These are phyloP conservation scores for Penicillium palitans DNA, from an alignment of 2,329 filamentous ascomycete species.

Conservation along the genomic window DNA sequence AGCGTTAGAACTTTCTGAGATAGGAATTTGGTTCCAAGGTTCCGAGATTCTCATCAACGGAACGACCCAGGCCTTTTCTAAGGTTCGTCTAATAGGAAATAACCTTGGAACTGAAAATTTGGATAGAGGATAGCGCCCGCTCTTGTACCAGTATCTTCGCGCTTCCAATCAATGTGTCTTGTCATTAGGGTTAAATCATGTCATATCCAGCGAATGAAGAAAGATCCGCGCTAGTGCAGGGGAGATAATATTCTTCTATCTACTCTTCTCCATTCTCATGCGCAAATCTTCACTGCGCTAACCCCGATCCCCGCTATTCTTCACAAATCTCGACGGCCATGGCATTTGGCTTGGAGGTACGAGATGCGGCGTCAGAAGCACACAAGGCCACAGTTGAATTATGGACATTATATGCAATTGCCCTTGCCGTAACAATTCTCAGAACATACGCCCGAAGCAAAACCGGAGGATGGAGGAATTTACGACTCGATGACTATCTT, in stretches of 20 bases:
- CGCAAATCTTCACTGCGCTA: neutral
- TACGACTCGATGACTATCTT: conserved; percentile 54
- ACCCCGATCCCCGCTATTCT: neutral
- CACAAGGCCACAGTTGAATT: conserved; percentile 21
- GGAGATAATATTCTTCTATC: neutral
- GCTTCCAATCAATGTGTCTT: too few relatives aligned
- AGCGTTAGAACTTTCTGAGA: too few relatives aligned
- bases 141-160: too few relatives aligned
- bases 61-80: neutral
- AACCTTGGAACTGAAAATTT: too few relatives aligned
- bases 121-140: too few relatives aligned
- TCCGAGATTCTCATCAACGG: neutral
- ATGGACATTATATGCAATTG: conserved; percentile 31
- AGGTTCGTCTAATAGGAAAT: neutral
- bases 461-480: conserved; percentile 25
- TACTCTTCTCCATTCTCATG: neutral
- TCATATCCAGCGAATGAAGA: too few relatives aligned
- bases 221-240: too few relatives aligned
- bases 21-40: too few relatives aligned
- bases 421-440: conserved; percentile 26
- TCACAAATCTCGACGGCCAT: neutral
- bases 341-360: neutral
- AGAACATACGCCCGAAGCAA: conserved; percentile 42
- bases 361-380: conserved; percentile 20
- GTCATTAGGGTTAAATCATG: too few relatives aligned